Percentiles rank a stretch among this genome's conserved stretches.
phyloP scores from a whole-genome alignment of 768 basidiomycete genomes.

The Coprinopsis marcescibilis region DNA sequence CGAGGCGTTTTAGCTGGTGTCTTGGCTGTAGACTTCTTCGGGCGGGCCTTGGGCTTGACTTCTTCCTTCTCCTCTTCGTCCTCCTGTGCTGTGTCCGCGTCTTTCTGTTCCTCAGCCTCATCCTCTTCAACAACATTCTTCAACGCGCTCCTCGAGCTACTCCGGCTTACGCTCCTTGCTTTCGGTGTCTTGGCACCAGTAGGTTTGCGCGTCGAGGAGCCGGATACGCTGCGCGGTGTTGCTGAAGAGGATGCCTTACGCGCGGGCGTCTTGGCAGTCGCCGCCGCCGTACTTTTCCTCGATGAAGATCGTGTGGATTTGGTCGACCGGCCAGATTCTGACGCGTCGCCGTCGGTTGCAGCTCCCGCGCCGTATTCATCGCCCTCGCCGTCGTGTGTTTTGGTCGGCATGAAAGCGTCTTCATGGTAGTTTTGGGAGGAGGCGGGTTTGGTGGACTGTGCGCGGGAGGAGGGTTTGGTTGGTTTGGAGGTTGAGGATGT shows the following conservation, averaged over 20 bases:
- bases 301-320: neutral
- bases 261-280: slow-evolving; percentile 3
- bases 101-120: slow-evolving; percentile 10
- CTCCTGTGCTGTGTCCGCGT: slow-evolving; percentile 14
- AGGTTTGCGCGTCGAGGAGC: neutral
- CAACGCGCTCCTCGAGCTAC: slow-evolving; percentile 4
- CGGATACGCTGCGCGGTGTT: slow-evolving; percentile 2
- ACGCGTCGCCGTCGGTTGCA: slow-evolving; percentile 8
- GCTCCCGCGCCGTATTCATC: slow-evolving; percentile 20
- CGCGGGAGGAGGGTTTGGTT: slow-evolving; percentile 24
- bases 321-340: slow-evolving; percentile 12
- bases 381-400: slow-evolving; percentile 35
- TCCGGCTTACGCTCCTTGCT: slow-evolving; percentile 18
- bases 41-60: neutral
- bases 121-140: slow-evolving; percentile 11
- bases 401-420: slow-evolving; percentile 33
- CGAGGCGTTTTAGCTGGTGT: neutral
- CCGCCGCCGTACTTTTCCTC: neutral
- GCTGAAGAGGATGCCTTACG: slow-evolving; percentile 8
- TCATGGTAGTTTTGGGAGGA: slow-evolving; percentile 14
- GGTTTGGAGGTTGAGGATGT: slow-evolving; percentile 14
- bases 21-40: neutral
- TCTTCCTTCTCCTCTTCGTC: slow-evolving; percentile 16
- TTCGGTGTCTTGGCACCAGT: slow-evolving; percentile 17
- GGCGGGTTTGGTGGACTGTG: slow-evolving; percentile 14